Evolutionary conservation across 331 rosid species (phyloP).

Genomic region (Acacia pycnantha): DNA sequence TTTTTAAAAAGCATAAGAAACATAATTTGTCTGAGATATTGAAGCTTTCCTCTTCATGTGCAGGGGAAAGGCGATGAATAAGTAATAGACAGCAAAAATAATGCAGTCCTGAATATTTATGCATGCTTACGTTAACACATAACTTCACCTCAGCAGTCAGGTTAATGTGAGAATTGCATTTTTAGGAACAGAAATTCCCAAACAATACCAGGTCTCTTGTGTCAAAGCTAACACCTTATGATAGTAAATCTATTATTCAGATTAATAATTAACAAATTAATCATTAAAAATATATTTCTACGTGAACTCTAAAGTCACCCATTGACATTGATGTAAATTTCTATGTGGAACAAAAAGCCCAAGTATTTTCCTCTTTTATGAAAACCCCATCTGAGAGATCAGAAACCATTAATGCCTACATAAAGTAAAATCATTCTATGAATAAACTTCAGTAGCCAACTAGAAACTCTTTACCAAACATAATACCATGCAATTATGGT

Average conservation of each 20-base stretch:
- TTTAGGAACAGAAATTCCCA: neutral
- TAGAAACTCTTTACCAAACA: neutral
- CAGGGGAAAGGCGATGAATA: conserved; percentile 3
- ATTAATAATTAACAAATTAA: neutral
- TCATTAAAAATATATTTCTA: neutral
- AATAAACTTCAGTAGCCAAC: neutral
- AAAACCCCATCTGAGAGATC: neutral
- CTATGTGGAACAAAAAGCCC: neutral
- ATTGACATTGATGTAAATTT: conserved; percentile 11
- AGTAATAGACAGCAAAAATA: neutral
- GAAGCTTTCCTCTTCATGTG: neutral
- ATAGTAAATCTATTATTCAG: neutral
- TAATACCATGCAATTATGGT: conserved; percentile 8
- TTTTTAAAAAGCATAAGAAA: neutral
- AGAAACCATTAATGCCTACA: neutral
- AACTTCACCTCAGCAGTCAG: conserved; percentile 3
- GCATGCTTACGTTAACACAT: neutral
- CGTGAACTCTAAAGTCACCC: neutral
- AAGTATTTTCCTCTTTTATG: neutral
- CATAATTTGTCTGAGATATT: conserved; percentile 2
- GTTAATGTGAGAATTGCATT: conserved; percentile 6
- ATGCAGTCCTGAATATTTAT: conserved; percentile 11
- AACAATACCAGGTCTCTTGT: neutral
- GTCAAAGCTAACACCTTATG: neutral
- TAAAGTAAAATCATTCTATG: neutral